These are phyloP conservation scores for rapeseed (Brassica napus) DNA, from an alignment of 345 rosid species.

Conservation along the genomic window Da-Ae NC_063446.1:10292501-10293000, in stretches of 20 bases:
- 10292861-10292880: background rate
- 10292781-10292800: background rate
- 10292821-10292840: constrained; percentile 3
- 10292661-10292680: background rate
- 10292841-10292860: background rate
- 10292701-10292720: constrained; percentile 8
- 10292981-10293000: constrained; percentile 24
- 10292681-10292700: constrained; percentile 25
- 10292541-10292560: constrained; percentile 11
- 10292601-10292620: constrained; percentile 25
- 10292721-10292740: constrained; percentile 33
- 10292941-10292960: constrained; percentile 52
- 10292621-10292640: constrained; percentile 12
- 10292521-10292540: background rate
- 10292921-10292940: constrained; percentile 31
- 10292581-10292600: background rate
- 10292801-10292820: background rate
- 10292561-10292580: constrained; percentile 11
- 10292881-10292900: constrained; percentile 17
- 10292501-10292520: background rate
- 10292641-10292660: background rate
- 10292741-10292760: background rate
- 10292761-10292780: background rate
- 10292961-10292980: constrained; percentile 27
- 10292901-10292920: background rate